Conservation (phyloP, 148 eudicot species). For the Fagopyrum esculentum region DNA sequence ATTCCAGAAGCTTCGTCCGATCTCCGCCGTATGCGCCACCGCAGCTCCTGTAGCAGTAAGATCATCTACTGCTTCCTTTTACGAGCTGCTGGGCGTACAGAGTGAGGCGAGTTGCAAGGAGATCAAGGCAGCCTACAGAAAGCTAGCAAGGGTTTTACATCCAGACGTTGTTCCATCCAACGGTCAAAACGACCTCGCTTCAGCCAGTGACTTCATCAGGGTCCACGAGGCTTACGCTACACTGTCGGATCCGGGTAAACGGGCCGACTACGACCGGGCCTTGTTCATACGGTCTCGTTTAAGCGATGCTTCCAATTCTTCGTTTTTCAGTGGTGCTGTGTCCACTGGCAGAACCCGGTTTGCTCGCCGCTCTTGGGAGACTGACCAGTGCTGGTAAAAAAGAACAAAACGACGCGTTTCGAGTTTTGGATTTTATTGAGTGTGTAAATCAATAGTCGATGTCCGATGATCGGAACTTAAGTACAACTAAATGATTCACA, state of each 20-base stretch:
- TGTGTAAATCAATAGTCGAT: not conserved
- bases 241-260: slow-evolving; percentile 56
- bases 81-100: slow-evolving; percentile 56
- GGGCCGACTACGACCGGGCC: slow-evolving; percentile 54
- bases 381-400: slow-evolving; percentile 71
- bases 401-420: slow-evolving; percentile 5
- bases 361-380: slow-evolving; percentile 47
- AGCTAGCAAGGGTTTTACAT: slow-evolving; percentile 47
- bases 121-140: slow-evolving; percentile 63
- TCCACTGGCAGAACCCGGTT: slow-evolving; percentile 4
- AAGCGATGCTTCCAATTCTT: not conserved
- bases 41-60: not conserved
- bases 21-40: slow-evolving; percentile 13
- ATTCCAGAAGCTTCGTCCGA: slow-evolving; percentile 2
- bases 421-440: not conserved
- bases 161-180: slow-evolving; percentile 41
- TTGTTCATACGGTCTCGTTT: slow-evolving; percentile 19
- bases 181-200: slow-evolving; percentile 12
- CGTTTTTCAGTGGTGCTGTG: not conserved
- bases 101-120: slow-evolving; percentile 36
- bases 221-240: slow-evolving; percentile 57
- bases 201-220: slow-evolving; percentile 40
- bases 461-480: not conserved
- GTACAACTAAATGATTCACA: not conserved
- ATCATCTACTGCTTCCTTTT: slow-evolving; percentile 26